Conservation (phyloP, 2,329 filamentous ascomycete species). For the Trichoderma atroviride region DNA sequence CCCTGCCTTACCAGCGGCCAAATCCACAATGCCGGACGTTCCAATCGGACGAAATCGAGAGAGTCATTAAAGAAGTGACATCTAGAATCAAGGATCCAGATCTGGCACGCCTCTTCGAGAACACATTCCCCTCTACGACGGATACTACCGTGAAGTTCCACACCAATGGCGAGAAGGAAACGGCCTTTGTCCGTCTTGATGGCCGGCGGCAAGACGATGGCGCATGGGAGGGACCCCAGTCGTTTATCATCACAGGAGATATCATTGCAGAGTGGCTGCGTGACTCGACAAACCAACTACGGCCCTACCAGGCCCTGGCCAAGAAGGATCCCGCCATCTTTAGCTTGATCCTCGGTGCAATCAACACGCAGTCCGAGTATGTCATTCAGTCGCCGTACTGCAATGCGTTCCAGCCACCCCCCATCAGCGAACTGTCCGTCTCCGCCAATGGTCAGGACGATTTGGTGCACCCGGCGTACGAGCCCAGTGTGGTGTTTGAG, state of each 20-base stretch:
- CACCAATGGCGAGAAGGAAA: conserved; percentile 59
- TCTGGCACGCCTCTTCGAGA: conserved; percentile 89
- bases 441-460: conserved; percentile 83
- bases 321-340: conserved; percentile 78
- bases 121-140: conserved; percentile 83
- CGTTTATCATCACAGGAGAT: conserved; percentile 90
- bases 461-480: conserved; percentile 81
- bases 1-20: conserved; percentile 85
- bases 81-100: conserved; percentile 80
- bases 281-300: conserved; percentile 90
- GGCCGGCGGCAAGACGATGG: conserved; percentile 50
- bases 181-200: conserved; percentile 42
- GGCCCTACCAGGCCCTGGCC: conserved; percentile 84
- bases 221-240: conserved; percentile 82
- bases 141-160: conserved; percentile 92
- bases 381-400: conserved; percentile 95
- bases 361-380: conserved; percentile 94
- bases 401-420: conserved; percentile 96
- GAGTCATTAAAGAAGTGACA: conserved; percentile 82
- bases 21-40: conserved; percentile 84
- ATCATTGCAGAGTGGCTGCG: conserved; percentile 93
- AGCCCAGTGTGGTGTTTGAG: conserved; percentile 85
- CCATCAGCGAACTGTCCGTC: conserved; percentile 72
- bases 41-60: conserved; percentile 80
- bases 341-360: conserved; percentile 83